These are phyloP conservation scores for Primulina eburnea DNA, from an alignment of 257 asterid species.

Conservation along the genomic window DNA sequence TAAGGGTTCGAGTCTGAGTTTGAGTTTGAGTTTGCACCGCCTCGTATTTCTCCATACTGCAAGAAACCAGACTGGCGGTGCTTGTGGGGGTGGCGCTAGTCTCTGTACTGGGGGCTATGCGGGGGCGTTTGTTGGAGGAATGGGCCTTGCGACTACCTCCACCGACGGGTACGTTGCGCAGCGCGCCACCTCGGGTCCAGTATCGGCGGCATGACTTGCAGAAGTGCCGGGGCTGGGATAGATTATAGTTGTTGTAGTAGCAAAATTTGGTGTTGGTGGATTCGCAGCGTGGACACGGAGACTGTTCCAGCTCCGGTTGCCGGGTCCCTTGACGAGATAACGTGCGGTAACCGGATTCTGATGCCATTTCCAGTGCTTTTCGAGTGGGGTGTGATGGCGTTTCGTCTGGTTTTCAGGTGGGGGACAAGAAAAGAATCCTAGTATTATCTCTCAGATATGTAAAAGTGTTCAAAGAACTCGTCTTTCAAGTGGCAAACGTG, in stretches of 20 bases:
- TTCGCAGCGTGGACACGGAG: conserved; percentile 59
- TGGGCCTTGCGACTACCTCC: conserved; percentile 48
- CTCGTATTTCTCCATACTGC: neutral
- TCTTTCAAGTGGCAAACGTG: neutral
- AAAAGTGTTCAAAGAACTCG: neutral
- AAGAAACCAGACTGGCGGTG: neutral
- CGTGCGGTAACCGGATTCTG: conserved; percentile 31
- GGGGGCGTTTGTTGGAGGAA: conserved; percentile 41
- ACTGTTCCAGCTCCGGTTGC: conserved; percentile 36
- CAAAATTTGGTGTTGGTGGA: conserved; percentile 57
- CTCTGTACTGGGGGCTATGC: conserved; percentile 5
- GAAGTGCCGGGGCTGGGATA: conserved; percentile 61
- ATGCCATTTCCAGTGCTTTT: conserved; percentile 20
- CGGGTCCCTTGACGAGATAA: conserved; percentile 22
- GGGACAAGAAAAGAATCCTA: conserved; percentile 14
- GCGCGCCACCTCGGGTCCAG: conserved; percentile 63
- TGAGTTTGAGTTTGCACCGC: neutral
- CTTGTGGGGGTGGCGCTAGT: neutral
- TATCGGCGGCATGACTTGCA: conserved; percentile 60
- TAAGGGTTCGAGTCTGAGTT: neutral
- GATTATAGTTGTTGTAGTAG: conserved; percentile 66
- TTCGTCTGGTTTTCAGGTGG: conserved; percentile 16
- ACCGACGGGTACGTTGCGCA: conserved; percentile 57
- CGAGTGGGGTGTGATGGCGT: neutral
- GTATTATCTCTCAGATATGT: neutral